A percentile compares a stretch with the other conserved stretches of the same genome.
Evolutionary conservation across 306 rosid genomes (phyloP).

Genomic region (Comarum palustre): DNA sequence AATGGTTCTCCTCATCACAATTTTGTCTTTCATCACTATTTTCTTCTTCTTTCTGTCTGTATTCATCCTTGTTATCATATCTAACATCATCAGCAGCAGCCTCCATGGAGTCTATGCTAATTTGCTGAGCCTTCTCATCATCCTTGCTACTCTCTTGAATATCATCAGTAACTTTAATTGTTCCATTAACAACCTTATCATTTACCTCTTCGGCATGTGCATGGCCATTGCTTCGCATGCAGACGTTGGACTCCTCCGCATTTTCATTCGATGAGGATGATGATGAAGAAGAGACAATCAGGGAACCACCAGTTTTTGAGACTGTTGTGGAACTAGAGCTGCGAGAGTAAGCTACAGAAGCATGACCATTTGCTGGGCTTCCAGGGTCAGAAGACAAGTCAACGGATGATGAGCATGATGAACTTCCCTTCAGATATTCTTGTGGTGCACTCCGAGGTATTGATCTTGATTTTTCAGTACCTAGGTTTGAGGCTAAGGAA

Average conservation of each 20-base stretch:
- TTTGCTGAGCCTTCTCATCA: conserved; percentile 35
- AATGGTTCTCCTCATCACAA: conserved; percentile 33
- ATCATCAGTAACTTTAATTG: conserved; percentile 14
- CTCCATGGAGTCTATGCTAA: conserved; percentile 28
- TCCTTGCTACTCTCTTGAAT: conserved; percentile 26
- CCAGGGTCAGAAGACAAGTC: conserved; percentile 58
- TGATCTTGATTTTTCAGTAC: conserved; percentile 38
- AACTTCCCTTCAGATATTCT: conserved; percentile 43
- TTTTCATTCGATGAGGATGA: conserved; percentile 32
- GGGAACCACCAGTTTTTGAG: conserved; percentile 34
- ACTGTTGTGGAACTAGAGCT: conserved; percentile 33
- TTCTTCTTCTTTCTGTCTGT: conserved; percentile 26
- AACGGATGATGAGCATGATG: conserved; percentile 49
- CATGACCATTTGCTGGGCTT: conserved; percentile 54
- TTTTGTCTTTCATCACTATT: conserved; percentile 22
- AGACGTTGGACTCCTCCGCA: conserved; percentile 33
- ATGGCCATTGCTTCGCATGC: conserved; percentile 35
- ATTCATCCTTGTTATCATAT: conserved; percentile 34
- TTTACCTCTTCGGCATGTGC: conserved; percentile 33
- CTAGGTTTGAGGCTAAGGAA: conserved; percentile 36
- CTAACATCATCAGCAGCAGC: conserved; percentile 28
- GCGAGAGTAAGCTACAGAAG: conserved; percentile 38
- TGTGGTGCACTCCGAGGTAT: conserved; percentile 32
- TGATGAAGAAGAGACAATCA: conserved; percentile 44
- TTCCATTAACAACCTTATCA: conserved; percentile 23